Conservation (phyloP, 768 basidiomycete genomes). For the Agaricus sinodeliciosus region DNA sequence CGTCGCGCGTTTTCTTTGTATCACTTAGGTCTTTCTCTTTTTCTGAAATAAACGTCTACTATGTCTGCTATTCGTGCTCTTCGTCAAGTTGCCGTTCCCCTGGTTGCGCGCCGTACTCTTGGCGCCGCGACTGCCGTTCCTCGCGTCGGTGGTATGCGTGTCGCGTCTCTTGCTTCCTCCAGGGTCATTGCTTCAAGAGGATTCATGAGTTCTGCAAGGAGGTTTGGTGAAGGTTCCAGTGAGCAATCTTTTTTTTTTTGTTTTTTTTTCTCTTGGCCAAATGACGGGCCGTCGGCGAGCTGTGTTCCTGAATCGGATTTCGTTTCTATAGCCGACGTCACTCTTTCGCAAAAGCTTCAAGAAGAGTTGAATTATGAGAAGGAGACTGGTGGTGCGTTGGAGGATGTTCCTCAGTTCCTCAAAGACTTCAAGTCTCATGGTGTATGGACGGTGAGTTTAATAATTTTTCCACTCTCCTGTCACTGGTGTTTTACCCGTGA, state of each 20-base stretch:
- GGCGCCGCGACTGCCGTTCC: constrained; percentile 16
- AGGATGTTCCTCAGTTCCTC: constrained; percentile 63
- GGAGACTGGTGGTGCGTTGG: constrained; percentile 36
- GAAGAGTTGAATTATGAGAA: constrained; percentile 87
- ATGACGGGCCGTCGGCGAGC: too few species aligned
- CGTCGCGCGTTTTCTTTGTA: neutral
- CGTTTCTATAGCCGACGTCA: constrained; percentile 54
- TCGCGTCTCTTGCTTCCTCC: constrained; percentile 20
- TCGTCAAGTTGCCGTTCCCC: constrained; percentile 41
- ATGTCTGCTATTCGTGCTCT: constrained; percentile 65
- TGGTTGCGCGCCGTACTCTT: constrained; percentile 32
- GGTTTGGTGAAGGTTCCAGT: constrained; percentile 41
- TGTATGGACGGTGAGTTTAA: constrained; percentile 63
- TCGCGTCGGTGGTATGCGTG: constrained; percentile 20
- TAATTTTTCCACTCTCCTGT: too few species aligned
- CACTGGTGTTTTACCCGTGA: too few species aligned
- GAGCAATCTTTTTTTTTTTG: constrained; percentile 17
- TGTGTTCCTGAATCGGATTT: neutral
- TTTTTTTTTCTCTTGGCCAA: neutral
- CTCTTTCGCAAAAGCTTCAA: constrained; percentile 65
- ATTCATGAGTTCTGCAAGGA: constrained; percentile 39
- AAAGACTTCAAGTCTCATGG: constrained; percentile 65
- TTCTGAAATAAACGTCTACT: neutral
- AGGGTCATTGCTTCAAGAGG: constrained; percentile 25
- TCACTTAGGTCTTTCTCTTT: neutral